These are phyloP conservation scores for Sugiyamaella boreocaroliniensis DNA, from an alignment of 805 yeast species.

Conservation along the genomic window DNA sequence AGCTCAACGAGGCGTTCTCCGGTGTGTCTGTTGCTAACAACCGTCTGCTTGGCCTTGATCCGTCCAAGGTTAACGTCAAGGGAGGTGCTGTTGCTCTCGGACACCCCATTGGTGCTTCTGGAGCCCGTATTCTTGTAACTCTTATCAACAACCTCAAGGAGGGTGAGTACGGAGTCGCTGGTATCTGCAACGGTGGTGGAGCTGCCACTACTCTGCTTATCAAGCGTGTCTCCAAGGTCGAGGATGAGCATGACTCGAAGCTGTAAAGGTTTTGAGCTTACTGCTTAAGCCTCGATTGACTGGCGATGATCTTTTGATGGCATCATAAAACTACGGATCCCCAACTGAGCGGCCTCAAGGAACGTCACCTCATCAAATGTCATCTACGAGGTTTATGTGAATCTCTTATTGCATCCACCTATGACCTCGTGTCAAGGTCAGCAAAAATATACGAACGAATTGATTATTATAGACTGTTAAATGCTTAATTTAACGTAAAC, in stretches of 20 bases:
- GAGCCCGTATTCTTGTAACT: conserved; percentile 79
- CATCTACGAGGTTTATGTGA: too few relatives aligned
- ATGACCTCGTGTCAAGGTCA: too few relatives aligned
- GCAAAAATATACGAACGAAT: too few relatives aligned
- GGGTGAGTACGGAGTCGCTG: conserved; percentile 86
- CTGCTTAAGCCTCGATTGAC: too few relatives aligned
- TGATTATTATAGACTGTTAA: too few relatives aligned
- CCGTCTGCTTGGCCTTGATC: conserved; percentile 53
- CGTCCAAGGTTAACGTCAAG: conserved; percentile 74
- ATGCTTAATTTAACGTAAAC: too few relatives aligned
- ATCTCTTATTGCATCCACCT: too few relatives aligned
- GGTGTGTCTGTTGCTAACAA: conserved; percentile 92
- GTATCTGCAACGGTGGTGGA: conserved; percentile 97
- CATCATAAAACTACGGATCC: too few relatives aligned
- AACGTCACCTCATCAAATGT: too few relatives aligned
- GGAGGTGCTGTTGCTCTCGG: conserved; percentile 98
- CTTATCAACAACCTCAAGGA: conserved; percentile 40
- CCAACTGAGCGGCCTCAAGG: too few relatives aligned
- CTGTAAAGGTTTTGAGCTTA: neutral
- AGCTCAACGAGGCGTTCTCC: conserved; percentile 94
- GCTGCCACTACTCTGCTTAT: conserved; percentile 91
- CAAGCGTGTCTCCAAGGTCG: conserved; percentile 39
- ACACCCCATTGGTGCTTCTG: conserved; percentile 92
- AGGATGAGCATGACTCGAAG: neutral
- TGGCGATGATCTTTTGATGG: too few relatives aligned